Evolutionary conservation across 352 stramenopile genomes (phyloP).

Genomic region (Hyaloperonospora brassicae): DNA sequence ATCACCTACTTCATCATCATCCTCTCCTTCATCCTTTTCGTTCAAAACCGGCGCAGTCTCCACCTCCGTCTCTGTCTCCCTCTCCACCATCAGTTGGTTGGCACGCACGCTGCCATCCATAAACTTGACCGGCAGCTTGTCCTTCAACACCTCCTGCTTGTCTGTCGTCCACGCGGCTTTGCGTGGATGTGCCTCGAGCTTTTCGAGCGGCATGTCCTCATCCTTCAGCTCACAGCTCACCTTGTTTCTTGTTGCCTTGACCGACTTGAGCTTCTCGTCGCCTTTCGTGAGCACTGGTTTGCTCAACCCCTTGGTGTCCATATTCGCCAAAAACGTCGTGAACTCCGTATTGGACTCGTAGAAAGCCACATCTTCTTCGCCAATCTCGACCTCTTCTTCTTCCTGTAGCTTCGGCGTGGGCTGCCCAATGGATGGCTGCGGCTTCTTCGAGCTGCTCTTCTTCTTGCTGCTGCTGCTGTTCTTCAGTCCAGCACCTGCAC

Average conservation of each 20-base stretch:
- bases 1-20: conserved; percentile 34
- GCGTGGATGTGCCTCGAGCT: conserved; percentile 63
- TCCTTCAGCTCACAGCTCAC: conserved; percentile 17
- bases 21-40: conserved; percentile 8
- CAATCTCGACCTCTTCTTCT: conserved; percentile 32
- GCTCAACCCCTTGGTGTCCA: conserved; percentile 60
- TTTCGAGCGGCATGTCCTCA: conserved; percentile 56
- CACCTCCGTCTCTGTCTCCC: conserved; percentile 21
- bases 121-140: conserved; percentile 80
- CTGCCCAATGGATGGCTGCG: not conserved
- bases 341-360: conserved; percentile 65
- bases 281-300: conserved; percentile 32
- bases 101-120: conserved; percentile 76
- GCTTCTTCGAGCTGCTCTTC: conserved; percentile 33
- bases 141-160: conserved; percentile 49
- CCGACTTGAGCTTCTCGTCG: conserved; percentile 34
- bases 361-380: conserved; percentile 72
- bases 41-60: conserved; percentile 1
- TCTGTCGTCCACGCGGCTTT: conserved; percentile 52
- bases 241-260: conserved; percentile 25
- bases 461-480: conserved; percentile 21
- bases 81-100: conserved; percentile 63
- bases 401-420: too few relatives aligned
- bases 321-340: conserved; percentile 69
- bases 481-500: conserved; percentile 1